A percentile compares a stretch with the other conserved stretches of the same genome.
phyloP scores from a whole-genome alignment of 1,284 basidiomycete genomes.

The Melampsora medusae region DNA sequence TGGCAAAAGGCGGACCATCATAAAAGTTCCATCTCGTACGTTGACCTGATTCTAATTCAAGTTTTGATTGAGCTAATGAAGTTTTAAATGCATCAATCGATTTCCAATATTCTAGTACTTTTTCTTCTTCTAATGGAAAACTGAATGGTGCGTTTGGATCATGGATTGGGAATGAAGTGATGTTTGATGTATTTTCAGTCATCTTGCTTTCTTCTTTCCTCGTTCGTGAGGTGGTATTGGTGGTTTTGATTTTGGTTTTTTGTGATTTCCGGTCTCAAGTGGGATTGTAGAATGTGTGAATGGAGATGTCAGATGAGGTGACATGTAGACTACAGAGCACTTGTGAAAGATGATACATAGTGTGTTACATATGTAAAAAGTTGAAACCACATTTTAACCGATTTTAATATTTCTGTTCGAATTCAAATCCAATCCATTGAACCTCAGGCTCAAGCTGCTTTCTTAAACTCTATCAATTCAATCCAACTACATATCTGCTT shows the following conservation, averaged over 20 bases:
- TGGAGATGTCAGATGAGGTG: not conserved
- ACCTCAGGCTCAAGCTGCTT: not conserved
- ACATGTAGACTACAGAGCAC: not conserved
- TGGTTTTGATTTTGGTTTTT: not conserved
- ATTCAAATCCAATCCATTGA: not conserved
- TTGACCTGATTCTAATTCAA: constrained; percentile 24
- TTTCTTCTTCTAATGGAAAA: constrained; percentile 88
- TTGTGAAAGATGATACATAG: not conserved
- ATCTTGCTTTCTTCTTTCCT: not conserved
- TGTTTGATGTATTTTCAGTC: not conserved
- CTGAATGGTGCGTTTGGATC: constrained; percentile 70
- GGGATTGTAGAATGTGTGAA: not conserved
- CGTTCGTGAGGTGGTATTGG: not conserved
- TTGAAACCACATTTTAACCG: constrained; percentile 5
- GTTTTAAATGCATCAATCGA: constrained; percentile 98
- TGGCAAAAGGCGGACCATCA: constrained; percentile 97
- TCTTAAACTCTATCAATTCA: not conserved
- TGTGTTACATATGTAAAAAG: not conserved
- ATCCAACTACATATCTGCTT: not conserved
- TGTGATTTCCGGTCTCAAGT: not conserved
- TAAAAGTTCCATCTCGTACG: constrained; percentile 65
- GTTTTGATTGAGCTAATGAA: constrained; percentile 81
- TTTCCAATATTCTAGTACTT: constrained; percentile 86
- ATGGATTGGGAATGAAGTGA: constrained; percentile 27
- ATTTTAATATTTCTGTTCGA: too few relatives aligned